phyloP scores from a whole-genome alignment of 2,329 filamentous ascomycete genomes.

The Monosporascus sp. region DNA sequence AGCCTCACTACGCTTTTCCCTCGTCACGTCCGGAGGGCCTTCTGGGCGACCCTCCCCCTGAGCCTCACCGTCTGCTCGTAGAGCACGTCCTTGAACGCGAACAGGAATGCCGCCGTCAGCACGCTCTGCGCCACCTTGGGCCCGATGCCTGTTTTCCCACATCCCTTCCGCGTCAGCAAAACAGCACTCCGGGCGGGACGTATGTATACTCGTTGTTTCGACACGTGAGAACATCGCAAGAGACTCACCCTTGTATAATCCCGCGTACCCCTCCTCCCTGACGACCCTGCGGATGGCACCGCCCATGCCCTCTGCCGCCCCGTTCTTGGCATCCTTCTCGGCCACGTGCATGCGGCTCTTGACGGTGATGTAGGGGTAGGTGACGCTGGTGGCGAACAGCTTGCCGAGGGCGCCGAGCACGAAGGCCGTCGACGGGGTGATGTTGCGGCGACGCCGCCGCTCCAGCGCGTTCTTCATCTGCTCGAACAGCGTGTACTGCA shows the following conservation, averaged over 20 bases:
- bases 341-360: constrained; percentile 98
- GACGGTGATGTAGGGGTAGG: constrained; percentile 97
- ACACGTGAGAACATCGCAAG: neutral
- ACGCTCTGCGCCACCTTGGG: constrained; percentile 97
- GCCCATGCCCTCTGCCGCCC: constrained; percentile 75
- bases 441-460: constrained; percentile 51
- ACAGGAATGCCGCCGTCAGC: constrained; percentile 89
- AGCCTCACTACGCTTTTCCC: neutral
- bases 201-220: too few relatives aligned
- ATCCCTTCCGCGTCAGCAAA: neutral
- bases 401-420: constrained; percentile 90
- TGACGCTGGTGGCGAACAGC: constrained; percentile 86
- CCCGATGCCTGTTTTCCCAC: constrained; percentile 63
- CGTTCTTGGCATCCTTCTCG: constrained; percentile 47
- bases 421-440: constrained; percentile 85
- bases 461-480: constrained; percentile 92
- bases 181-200: neutral
- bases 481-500: constrained; percentile 98
- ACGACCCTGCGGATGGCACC: constrained; percentile 74
- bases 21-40: constrained; percentile 26
- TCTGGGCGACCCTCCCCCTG: constrained; percentile 38
- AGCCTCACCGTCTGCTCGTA: constrained; percentile 76
- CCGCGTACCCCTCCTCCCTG: constrained; percentile 82
- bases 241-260: constrained; percentile 83
- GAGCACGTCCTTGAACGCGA: constrained; percentile 95